phyloP scores from a whole-genome alignment of 1,284 basidiomycete genomes.

The Pseudozyma sp. region DNA sequence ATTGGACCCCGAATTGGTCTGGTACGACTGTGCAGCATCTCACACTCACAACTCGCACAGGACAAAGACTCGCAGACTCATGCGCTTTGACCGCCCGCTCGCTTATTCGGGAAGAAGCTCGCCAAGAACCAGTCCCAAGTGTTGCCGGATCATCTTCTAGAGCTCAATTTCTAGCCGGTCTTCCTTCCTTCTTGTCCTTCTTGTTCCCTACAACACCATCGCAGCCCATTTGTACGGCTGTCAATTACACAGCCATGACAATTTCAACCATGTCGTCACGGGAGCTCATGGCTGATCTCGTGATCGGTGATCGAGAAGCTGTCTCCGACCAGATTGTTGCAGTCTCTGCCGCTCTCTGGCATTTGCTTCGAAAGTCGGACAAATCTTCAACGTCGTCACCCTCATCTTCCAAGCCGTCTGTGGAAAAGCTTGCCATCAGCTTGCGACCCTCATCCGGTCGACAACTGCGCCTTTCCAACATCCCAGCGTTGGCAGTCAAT shows the following conservation, averaged over 20 bases:
- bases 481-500: conserved; percentile 23
- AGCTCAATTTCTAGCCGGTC: too few relatives aligned
- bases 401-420: conserved; percentile 8
- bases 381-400: conserved; percentile 1
- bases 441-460: conserved; percentile 29
- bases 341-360: conserved; percentile 29
- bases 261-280: conserved; percentile 14
- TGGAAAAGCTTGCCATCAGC: conserved; percentile 16
- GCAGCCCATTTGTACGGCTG: not conserved
- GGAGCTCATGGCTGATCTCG: conserved; percentile 32
- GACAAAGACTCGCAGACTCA: too few relatives aligned
- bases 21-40: not conserved
- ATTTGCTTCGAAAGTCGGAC: conserved; percentile 3
- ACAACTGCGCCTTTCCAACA: conserved; percentile 12
- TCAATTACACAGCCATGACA: conserved; percentile 17
- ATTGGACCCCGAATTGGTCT: conserved; percentile 3
- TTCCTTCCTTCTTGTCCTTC: too few relatives aligned
- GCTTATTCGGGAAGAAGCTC: conserved; percentile 5
- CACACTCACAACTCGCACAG: too few relatives aligned
- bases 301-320: conserved; percentile 33
- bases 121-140: not conserved
- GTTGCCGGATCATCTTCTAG: too few relatives aligned
- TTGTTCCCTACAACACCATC: too few relatives aligned
- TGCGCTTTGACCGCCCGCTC: not conserved
- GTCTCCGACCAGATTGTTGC: conserved; percentile 31